Evolutionary conservation across 2,329 filamentous ascomycete genomes (phyloP).

Genomic region (Chaetomiaceae sp.): DNA sequence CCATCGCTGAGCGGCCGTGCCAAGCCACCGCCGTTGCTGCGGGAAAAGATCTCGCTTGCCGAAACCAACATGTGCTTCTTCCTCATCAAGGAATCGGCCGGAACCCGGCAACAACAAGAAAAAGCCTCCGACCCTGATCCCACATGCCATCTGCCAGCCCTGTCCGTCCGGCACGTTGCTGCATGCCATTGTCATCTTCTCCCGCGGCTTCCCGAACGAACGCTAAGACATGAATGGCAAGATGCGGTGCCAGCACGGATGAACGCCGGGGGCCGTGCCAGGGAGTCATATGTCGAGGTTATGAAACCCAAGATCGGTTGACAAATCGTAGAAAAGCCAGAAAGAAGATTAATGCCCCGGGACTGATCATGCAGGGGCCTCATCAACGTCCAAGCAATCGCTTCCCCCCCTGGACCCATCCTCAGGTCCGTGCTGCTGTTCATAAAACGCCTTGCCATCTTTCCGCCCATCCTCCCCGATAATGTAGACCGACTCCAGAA

Average conservation of each 20-base stretch:
- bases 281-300: constrained; percentile 8
- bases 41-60: background rate
- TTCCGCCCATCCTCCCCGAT: background rate
- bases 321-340: constrained; percentile 13
- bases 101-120: background rate
- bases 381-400: constrained; percentile 9
- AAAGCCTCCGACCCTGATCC: background rate
- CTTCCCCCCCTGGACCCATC: background rate
- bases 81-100: background rate
- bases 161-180: background rate
- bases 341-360: constrained; percentile 12
- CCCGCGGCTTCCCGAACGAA: background rate
- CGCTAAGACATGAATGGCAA: background rate
- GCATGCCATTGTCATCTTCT: background rate
- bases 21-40: background rate
- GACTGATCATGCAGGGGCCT: constrained; percentile 8
- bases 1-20: background rate
- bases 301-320: constrained; percentile 13
- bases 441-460: constrained; percentile 16
- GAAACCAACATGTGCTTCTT: constrained; percentile 2
- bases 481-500: constrained; percentile 7
- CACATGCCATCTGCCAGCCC: background rate
- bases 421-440: constrained; percentile 1
- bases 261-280: constrained; percentile 15
- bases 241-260: constrained; percentile 2